Base-by-base conservation (phyloP, 805 yeast genomes). In the Lachancea dasiensis region DNA sequence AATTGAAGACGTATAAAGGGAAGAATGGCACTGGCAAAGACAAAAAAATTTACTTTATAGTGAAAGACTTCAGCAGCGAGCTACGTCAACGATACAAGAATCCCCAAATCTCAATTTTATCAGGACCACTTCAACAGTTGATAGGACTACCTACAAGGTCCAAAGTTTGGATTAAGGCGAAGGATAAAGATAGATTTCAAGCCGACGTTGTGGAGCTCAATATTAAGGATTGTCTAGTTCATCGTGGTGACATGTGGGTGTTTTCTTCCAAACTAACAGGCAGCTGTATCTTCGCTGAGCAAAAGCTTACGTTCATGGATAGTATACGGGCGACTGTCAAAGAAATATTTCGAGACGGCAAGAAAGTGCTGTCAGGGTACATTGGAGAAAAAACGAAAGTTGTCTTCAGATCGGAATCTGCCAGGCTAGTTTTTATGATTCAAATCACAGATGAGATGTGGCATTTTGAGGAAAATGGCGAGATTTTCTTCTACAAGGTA, bases 381-480 rank as follows among this genome's bases (percentile, higher is more conserved):
- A 68, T 90, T 32, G 84, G 89, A 1, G 69, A 68, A 14, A 67
- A 75, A 19, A 89, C 98, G 3, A 81, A 80, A 47, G 64, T 92
- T 20, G 85, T 87, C 0, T 90, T 84, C 57, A 71, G 99, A 32
- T 86, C 97, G 1, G 97, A 90, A 51, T 81, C 95, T 27, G 94
- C 97, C 2, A 75, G 83, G 40, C 65, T 90, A 40, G 74, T 86
- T 11, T 83, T 89, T 34, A 68, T 92, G 45, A 78, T 92, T 35
- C 98, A 92, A 56, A 77, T 89, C 44, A 84, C 97, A 1, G 73
- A 82, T 27, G 99, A 92, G 53, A 92, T 92, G 97, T 92, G 97
- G 94, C 86, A 87, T 58, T 92, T 92, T 60, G 97, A 92, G 60
- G 96, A 89, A 53, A 83, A 83, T 47, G 98, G 98, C 2, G 97